Evolutionary conservation across 2,329 filamentous ascomycete species (phyloP).

Genomic region (Paraconiothyrium sp.): DNA sequence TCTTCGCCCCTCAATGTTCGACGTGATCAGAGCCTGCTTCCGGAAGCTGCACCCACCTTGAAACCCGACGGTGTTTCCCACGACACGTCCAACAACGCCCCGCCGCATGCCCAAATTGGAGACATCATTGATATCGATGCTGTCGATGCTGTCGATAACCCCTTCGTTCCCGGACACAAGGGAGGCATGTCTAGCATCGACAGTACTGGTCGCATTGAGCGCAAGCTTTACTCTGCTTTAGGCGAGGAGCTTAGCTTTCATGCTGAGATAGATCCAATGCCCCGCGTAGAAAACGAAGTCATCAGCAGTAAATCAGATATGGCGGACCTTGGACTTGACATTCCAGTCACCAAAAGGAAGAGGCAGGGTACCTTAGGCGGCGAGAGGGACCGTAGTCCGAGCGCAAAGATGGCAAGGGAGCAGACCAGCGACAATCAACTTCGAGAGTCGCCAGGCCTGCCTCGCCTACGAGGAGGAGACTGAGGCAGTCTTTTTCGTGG

Average conservation of each 20-base stretch:
- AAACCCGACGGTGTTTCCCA: constrained; percentile 13
- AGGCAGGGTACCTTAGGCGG: constrained; percentile 34
- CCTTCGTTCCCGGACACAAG: constrained; percentile 34
- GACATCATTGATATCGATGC: constrained; percentile 37
- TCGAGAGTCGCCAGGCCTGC: constrained; percentile 11
- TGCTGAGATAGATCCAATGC: constrained; percentile 20
- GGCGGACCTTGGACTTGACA: constrained; percentile 31
- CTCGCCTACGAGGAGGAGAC: constrained; percentile 24
- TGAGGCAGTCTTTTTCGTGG: background rate
- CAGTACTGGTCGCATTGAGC: constrained; percentile 39
- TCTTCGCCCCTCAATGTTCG: constrained; percentile 20
- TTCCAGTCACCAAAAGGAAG: constrained; percentile 37
- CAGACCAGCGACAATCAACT: constrained; percentile 23
- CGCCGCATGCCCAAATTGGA: constrained; percentile 17
- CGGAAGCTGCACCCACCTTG: background rate
- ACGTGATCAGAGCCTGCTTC: constrained; percentile 31
- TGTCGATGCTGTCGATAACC: constrained; percentile 32
- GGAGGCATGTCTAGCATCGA: constrained; percentile 40
- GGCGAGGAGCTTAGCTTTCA: constrained; percentile 43
- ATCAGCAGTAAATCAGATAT: constrained; percentile 14
- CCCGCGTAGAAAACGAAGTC: constrained; percentile 27
- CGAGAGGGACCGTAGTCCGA: constrained; percentile 31
- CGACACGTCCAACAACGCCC: constrained; percentile 8
- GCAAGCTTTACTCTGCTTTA: constrained; percentile 41
- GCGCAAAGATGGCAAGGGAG: constrained; percentile 33